phyloP scores from a whole-genome alignment of 148 eudicot genomes.

The Tetragonia tetragonoides region DNA sequence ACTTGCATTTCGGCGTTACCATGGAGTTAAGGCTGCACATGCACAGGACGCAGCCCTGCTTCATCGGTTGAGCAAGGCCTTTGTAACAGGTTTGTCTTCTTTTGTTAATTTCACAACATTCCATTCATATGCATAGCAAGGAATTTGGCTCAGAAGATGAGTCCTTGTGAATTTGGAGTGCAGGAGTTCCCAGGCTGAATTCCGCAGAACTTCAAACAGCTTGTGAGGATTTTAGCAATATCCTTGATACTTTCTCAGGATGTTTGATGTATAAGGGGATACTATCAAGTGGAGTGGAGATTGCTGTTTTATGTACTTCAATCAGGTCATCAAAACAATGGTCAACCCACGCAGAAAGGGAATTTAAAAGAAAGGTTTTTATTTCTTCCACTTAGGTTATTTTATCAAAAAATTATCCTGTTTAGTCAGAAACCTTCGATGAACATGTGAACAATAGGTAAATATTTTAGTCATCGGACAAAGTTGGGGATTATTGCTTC shows the following conservation, averaged over 20 bases:
- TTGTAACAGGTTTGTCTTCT: conserved; percentile 40
- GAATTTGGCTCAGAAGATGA: neutral
- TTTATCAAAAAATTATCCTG: neutral
- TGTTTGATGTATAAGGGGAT: conserved; percentile 51
- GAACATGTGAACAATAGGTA: neutral
- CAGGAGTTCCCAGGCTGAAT: conserved; percentile 45
- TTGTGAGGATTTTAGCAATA: conserved; percentile 54
- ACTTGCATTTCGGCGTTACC: conserved; percentile 17
- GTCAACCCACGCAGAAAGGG: conserved; percentile 36
- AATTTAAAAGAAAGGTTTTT: conserved; percentile 42
- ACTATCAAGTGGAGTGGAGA: conserved; percentile 47
- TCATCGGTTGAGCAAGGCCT: conserved; percentile 46
- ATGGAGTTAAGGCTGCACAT: conserved; percentile 17
- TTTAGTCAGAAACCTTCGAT: neutral
- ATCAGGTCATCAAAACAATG: conserved; percentile 42
- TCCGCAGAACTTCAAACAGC: conserved; percentile 43
- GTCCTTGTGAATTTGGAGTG: conserved; percentile 11
- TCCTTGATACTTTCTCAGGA: conserved; percentile 44
- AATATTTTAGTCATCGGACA: neutral
- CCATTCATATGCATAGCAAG: neutral
- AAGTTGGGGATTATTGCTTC: neutral
- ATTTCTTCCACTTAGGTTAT: neutral
- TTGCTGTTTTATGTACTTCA: conserved; percentile 44
- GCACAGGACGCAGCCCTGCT: conserved; percentile 36
- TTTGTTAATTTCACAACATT: neutral